Evolutionary conservation across 73 alveolate genomes (phyloP).

Genomic region (Paramecium caudatum): DNA sequence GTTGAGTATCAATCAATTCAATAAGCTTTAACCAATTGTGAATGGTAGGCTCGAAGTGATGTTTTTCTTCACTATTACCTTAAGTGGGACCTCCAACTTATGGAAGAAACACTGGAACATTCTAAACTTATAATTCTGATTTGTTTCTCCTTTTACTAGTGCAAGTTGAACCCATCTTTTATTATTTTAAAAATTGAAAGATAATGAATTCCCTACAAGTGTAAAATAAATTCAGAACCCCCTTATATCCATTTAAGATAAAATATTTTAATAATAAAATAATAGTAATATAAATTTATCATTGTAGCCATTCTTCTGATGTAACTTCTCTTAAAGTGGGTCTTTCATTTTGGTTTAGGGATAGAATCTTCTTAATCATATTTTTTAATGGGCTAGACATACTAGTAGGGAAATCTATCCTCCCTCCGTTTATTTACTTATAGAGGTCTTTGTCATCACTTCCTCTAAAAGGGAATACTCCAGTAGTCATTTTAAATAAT

Average conservation of each 20-base stretch:
- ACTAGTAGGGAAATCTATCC: slow-evolving; percentile 64
- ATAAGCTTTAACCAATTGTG: neutral
- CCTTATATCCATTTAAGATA: no score
- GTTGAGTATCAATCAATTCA: slow-evolving; percentile 45
- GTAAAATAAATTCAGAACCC: no score
- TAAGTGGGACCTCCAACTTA: neutral
- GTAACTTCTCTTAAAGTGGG: slow-evolving; percentile 64
- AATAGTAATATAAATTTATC: neutral
- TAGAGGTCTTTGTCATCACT: slow-evolving; percentile 76
- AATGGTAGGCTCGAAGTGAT: neutral
- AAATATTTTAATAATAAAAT: no score
- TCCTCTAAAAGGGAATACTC: slow-evolving; percentile 91
- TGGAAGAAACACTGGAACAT: neutral
- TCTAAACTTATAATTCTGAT: neutral
- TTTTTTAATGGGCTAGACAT: neutral
- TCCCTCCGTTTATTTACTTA: slow-evolving; percentile 68
- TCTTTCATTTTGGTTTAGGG: slow-evolving; percentile 51
- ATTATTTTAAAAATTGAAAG: neutral
- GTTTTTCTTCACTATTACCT: neutral
- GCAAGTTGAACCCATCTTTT: neutral
- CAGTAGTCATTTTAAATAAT: slow-evolving; percentile 85
- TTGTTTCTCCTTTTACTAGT: neutral
- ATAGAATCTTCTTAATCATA: slow-evolving; percentile 50
- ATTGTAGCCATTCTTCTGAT: slow-evolving; percentile 66
- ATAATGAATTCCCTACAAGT: no score